Base-by-base conservation (phyloP, 2,329 filamentous ascomycete genomes). In the Fusarium equiseti region DNA sequence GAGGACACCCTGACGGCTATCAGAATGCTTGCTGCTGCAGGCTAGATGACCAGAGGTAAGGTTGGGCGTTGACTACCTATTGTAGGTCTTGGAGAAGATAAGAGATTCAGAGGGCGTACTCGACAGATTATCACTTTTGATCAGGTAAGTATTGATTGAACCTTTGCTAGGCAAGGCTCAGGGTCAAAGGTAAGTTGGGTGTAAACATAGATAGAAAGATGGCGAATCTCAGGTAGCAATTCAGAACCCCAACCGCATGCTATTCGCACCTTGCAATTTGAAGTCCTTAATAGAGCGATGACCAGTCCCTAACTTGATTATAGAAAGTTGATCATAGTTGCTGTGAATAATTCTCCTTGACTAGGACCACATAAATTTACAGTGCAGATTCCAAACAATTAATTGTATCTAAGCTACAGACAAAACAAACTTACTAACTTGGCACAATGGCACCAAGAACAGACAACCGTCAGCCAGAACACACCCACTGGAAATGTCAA, bases 261-360 rank as follows among this genome's bases (percentile, higher is more conserved):
- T 35, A 35, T 35, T 35, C 9, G 16, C 32, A 10, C 5, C 5
- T 18, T 35, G 5, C 2, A 18, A 18, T 16, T 0, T 5, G 6
- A 4, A 6, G 32, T 3, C 32, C 2, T 2, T 11, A 9, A 11
- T 11, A 1, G 3, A 6, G 0, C 9, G 10, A 16, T 18, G 32
- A 38, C 1, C 5, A n/a, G 18, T 11, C 0, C 9, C 16, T 38
- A 11, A 29, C 27, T 11, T 29, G 27, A 11, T 10, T 29, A 7
- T 29, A 20, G 20, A 20, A 20, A 20, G 20, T 20, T 20, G 20
- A 16, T 4, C 15, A 32, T 32, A 8, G 7, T 1, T 32, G 15
- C 13, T 15, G 13, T 32, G 31, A 32, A 32, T 32, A 16, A 7
- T 16, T 3, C 3, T 8, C 1, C 31, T 32, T 32, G 31, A 20